A percentile compares a stretch with the other conserved stretches of the same genome.
Evolutionary conservation across 352 stramenopile species (phyloP).

Genomic region (Phytophthora pseudosyringae): DNA sequence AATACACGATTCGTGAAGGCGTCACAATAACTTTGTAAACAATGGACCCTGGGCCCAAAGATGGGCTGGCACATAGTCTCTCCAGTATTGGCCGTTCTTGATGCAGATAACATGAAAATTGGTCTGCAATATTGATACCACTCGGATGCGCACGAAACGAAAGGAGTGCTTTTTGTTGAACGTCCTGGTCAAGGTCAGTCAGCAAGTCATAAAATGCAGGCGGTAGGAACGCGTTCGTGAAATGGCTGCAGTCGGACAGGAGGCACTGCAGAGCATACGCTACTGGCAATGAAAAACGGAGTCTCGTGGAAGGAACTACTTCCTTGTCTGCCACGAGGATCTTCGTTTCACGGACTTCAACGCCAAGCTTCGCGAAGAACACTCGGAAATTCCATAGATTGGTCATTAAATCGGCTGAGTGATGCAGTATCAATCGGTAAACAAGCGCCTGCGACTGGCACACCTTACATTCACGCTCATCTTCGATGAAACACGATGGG

Average conservation of each 20-base stretch:
- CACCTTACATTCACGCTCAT: slow-evolving; percentile 36
- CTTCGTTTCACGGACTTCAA: slow-evolving; percentile 58
- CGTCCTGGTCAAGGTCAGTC: slow-evolving; percentile 27
- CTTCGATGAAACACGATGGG: slow-evolving; percentile 43
- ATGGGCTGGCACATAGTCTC: slow-evolving; percentile 24
- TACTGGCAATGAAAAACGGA: slow-evolving; percentile 34
- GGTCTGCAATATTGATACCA: slow-evolving; percentile 29
- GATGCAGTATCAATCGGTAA: slow-evolving; percentile 39
- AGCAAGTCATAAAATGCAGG: slow-evolving; percentile 49
- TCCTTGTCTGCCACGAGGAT: slow-evolving; percentile 25
- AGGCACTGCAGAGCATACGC: slow-evolving; percentile 64
- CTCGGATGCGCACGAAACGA: slow-evolving; percentile 39
- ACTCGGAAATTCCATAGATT: slow-evolving; percentile 54
- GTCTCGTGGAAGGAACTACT: not conserved
- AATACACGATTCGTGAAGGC: slow-evolving; percentile 71
- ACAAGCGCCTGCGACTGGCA: slow-evolving; percentile 51
- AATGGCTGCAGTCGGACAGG: slow-evolving; percentile 51
- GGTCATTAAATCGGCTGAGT: slow-evolving; percentile 13
- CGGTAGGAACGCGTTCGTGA: slow-evolving; percentile 50
- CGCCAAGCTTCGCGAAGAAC: slow-evolving; percentile 53
- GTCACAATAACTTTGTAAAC: slow-evolving; percentile 77
- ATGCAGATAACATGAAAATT: slow-evolving; percentile 47
- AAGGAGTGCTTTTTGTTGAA: slow-evolving; percentile 58
- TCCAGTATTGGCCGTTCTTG: slow-evolving; percentile 41
- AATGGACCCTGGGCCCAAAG: slow-evolving; percentile 23